These are phyloP conservation scores for Hemileccinum impolitum DNA, from an alignment of 768 basidiomycete genomes.

Conservation along the genomic window DNA sequence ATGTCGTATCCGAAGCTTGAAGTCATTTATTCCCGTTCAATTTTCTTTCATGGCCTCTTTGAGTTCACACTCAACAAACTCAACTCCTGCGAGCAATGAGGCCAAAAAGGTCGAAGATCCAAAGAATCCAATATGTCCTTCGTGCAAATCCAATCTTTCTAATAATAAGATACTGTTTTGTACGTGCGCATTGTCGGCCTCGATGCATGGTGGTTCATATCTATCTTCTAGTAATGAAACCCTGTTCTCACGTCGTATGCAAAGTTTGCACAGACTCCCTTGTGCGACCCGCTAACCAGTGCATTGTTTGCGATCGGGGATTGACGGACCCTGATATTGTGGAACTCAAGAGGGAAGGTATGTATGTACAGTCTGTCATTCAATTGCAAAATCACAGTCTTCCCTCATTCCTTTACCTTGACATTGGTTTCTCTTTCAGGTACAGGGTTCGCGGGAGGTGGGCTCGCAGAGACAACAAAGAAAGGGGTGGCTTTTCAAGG, in stretches of 20 bases:
- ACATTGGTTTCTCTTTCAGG: constrained; percentile 40
- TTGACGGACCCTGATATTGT: constrained; percentile 72
- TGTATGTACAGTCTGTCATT: constrained; percentile 11
- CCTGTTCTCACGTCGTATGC: constrained; percentile 91
- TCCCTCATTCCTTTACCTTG: not conserved
- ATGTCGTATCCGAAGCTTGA: constrained; percentile 51
- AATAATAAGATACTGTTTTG: constrained; percentile 71
- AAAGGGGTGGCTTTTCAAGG: constrained; percentile 86
- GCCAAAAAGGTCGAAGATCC: constrained; percentile 50
- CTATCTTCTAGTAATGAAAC: constrained; percentile 59
- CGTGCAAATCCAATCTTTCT: constrained; percentile 81
- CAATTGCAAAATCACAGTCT: not conserved
- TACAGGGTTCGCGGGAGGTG: constrained; percentile 94
- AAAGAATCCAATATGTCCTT: constrained; percentile 73
- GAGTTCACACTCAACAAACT: constrained; percentile 36
- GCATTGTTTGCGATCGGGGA: constrained; percentile 77
- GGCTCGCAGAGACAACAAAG: constrained; percentile 82
- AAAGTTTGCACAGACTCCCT: constrained; percentile 89
- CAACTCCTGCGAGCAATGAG: constrained; percentile 35
- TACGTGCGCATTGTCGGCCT: constrained; percentile 35
- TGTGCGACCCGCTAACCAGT: constrained; percentile 73
- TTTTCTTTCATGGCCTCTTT: constrained; percentile 55
- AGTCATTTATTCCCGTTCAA: constrained; percentile 76
- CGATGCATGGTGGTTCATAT: not conserved
- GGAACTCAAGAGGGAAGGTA: constrained; percentile 86